Conservation (phyloP, 2,329 filamentous ascomycete species). For the Fusarium sp. region DNA sequence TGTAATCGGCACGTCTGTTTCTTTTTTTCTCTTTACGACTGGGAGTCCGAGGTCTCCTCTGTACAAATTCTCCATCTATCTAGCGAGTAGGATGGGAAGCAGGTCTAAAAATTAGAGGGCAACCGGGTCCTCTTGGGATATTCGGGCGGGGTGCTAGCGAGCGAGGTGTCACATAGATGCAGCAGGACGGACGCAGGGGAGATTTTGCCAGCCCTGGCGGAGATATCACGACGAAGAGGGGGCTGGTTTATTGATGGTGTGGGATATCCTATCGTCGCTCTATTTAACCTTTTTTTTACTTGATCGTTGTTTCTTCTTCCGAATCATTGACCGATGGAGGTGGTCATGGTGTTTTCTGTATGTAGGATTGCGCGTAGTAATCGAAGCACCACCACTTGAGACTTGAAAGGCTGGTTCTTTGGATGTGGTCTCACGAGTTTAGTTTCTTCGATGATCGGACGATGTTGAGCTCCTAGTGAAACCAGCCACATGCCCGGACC, state of each 20-base stretch:
- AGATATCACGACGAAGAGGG: slow-evolving; percentile 20
- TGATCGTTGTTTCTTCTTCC: slow-evolving; percentile 42
- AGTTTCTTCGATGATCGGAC: not conserved
- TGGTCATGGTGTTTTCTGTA: slow-evolving; percentile 42
- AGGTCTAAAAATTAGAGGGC: slow-evolving; percentile 37
- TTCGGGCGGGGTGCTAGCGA: slow-evolving; percentile 30
- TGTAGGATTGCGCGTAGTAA: slow-evolving; percentile 48
- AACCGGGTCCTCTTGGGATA: slow-evolving; percentile 37
- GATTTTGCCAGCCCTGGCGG: slow-evolving; percentile 19
- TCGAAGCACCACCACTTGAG: slow-evolving; percentile 41
- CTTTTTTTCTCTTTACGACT: slow-evolving; percentile 34
- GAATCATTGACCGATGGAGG: slow-evolving; percentile 31
- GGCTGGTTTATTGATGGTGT: slow-evolving; percentile 32
- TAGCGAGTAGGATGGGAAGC: slow-evolving; percentile 11
- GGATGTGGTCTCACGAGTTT: not conserved
- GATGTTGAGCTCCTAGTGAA: not conserved
- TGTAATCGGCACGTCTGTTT: slow-evolving; percentile 40
- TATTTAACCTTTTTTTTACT: slow-evolving; percentile 44
- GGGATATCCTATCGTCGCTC: slow-evolving; percentile 46
- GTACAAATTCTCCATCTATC: slow-evolving; percentile 35
- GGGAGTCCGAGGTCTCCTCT: slow-evolving; percentile 38
- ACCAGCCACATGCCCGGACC: not conserved
- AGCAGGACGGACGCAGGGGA: slow-evolving; percentile 8
- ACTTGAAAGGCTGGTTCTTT: slow-evolving; percentile 23
- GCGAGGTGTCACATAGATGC: slow-evolving; percentile 32